These are phyloP conservation scores for Glycine tomentella DNA, from an alignment of 306 rosid species.

Conservation along the genomic window DNA sequence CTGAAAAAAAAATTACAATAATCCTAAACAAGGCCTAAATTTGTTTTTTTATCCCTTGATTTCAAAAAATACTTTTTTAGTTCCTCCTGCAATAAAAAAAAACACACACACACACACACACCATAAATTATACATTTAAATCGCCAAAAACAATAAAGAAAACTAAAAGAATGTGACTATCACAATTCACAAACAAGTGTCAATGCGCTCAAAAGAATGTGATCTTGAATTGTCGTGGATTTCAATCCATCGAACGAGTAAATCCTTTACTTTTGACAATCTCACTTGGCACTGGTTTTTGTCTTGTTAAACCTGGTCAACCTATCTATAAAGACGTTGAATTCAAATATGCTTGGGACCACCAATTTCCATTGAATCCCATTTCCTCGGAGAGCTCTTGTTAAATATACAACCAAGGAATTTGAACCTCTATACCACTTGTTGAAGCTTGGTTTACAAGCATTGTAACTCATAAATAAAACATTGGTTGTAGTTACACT, in stretches of 20 bases:
- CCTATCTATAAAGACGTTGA: not conserved
- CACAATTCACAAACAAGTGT: no score
- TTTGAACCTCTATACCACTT: not conserved
- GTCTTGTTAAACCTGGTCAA: not conserved
- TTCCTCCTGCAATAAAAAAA: no score
- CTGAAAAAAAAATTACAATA: no score
- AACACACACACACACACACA: no score
- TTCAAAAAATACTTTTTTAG: no score
- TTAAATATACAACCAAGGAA: not conserved
- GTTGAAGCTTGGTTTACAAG: not conserved
- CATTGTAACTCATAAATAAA: not conserved
- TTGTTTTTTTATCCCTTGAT: no score
- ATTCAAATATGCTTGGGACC: not conserved
- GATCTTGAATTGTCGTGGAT: no score
- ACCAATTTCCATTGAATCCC: not conserved
- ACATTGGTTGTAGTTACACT: not conserved
- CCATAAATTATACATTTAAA: no score
- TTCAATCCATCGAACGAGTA: no score
- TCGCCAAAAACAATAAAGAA: no score
- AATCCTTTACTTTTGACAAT: not conserved
- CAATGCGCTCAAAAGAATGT: not conserved
- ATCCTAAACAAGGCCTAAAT: no score
- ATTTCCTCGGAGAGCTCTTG: not conserved
- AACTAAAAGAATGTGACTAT: no score
- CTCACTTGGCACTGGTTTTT: not conserved